Evolutionary conservation across 1,284 basidiomycete genomes (phyloP), one percentile per base, ranked within the genome.

Genomic region (Ganoderma meredithae): DNA sequence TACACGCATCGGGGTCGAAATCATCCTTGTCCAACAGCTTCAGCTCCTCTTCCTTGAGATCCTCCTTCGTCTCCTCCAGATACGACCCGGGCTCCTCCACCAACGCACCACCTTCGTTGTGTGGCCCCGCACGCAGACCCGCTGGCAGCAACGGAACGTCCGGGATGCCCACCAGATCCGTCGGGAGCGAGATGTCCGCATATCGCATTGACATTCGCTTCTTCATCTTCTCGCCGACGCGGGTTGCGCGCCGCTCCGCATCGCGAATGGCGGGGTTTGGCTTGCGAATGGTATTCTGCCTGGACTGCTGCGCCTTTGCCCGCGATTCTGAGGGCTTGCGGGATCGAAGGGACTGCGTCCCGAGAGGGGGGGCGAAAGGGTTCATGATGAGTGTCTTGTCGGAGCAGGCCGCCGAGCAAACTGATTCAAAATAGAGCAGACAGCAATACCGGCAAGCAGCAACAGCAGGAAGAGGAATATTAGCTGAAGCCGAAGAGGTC

Each of bases 161-260:
- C 1, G 93, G 94, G 4, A 90, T 76, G 22, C 77, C 78, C 17
- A 8, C n/a, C 40, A 79, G 78, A 58, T 87, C 83, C 1, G 87
- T 88, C 4, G 91, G 89, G 17, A 85, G 83, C 2, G 91, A 91
- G 69, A 94, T 92, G 72, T 94, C 92, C 60, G 92, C 92, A 85
- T 95, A 97, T 78, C 95, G 89, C 86, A 91, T 93, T 19, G 94
- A 95, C 89, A 96, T 91, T 72, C 95, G 91, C 81, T 95, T 94
- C 87, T 95, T 95, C 81, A 97, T 95, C 83, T 94, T 95, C 86
- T 96, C 95, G 79, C 95, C 94, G 66, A 97, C 91, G 66, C 90
- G 86, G 67, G 78, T 79, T 12, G 91, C 90, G 79, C 92, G 93
- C 74, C 87, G 84, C 2, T 80, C 81, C 15, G 62, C 64, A 65